Evolutionary conservation across 2,329 filamentous ascomycete genomes (phyloP).

Genomic region (Aspergillus piperis): DNA sequence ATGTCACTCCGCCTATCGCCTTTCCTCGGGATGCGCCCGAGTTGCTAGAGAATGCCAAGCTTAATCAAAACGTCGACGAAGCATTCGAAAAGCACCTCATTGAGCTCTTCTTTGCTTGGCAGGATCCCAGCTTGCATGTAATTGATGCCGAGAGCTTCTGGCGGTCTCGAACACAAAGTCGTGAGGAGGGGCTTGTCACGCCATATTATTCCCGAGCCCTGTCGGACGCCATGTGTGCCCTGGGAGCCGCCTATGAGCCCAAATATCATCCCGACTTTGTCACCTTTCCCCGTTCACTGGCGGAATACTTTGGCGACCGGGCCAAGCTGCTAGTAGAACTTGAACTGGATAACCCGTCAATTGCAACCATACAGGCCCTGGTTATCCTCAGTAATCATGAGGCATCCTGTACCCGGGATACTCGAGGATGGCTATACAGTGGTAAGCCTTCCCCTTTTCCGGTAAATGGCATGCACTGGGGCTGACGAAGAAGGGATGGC

Average conservation of each 20-base stretch:
- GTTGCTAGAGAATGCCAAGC: slow-evolving; percentile 1
- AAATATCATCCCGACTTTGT: slow-evolving; percentile 48
- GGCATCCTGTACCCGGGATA: slow-evolving; percentile 46
- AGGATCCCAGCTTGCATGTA: slow-evolving; percentile 11
- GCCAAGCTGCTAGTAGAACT: slow-evolving; percentile 50
- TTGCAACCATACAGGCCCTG: slow-evolving; percentile 53
- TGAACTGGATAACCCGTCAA: slow-evolving; percentile 50
- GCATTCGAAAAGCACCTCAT: slow-evolving; percentile 8
- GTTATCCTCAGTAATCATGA: slow-evolving; percentile 50
- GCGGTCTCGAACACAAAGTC: slow-evolving; percentile 6
- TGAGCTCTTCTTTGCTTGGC: slow-evolving; percentile 11
- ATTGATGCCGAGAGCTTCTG: slow-evolving; percentile 7
- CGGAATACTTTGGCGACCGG: slow-evolving; percentile 44
- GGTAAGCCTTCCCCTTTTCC: slow-evolving; percentile 29
- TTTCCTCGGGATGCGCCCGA: not conserved
- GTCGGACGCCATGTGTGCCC: slow-evolving; percentile 26
- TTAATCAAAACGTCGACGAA: not conserved
- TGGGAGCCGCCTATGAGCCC: slow-evolving; percentile 48
- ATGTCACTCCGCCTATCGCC: not conserved
- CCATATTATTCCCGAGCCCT: slow-evolving; percentile 7
- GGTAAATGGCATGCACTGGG: too few relatives aligned
- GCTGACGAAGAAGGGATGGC: slow-evolving; percentile 38
- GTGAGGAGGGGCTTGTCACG: not conserved
- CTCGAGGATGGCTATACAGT: slow-evolving; percentile 51
- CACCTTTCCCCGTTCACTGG: slow-evolving; percentile 38